Base-by-base conservation (phyloP, 805 yeast genomes). In the Ogataea minuta region DNA sequence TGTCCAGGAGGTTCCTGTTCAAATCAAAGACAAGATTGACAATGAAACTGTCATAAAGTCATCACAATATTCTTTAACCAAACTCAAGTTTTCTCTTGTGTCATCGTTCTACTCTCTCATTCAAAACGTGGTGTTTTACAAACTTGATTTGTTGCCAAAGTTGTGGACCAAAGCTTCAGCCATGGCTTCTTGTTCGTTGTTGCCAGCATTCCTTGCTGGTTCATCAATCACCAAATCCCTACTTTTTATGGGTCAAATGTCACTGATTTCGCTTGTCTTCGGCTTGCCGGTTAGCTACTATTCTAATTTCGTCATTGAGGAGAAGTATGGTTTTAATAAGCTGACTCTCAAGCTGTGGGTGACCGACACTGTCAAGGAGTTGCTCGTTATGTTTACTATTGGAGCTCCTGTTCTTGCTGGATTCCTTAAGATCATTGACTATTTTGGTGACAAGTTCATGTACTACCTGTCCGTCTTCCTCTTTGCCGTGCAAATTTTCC, bases 271-370 rank as follows among this genome's bases (percentile, higher is more conserved):
- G 7, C 67, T 81, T 2, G 35, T 87, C 2, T 43, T 79, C 21
- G 69, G 76, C 3, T 59, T 84, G 39, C 99, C 99, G 3, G 57
- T 81, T 15, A 70, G 80, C 8, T 80, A 84, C 60, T 90, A 89
- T 64, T 68, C 75, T 42, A 83, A 84, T 53, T 93, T 93, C 67
- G 90, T 89, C 11, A 71, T 93, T 51, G 99, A 93, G 65, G 96
- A 91, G 60, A 78, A 78, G 63, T 91, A 73, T 55, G 99, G 99
- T 1, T 93, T 93, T 68, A 93, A 93, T 68, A 93, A 93, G 64
- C 72, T 77, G 50, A 91, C 97, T 3, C 45, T 72, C 12, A 65
- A 69, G 35, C 68, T 88, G 35, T 93, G 95, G 85, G 39, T 85
- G 17, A 57, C 75, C 17, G 99, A 93, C 62, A 66, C 70, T 46